phyloP scores from a whole-genome alignment of 495 filamentous ascomycete genomes.

The Cryomyces antarcticus region DNA sequence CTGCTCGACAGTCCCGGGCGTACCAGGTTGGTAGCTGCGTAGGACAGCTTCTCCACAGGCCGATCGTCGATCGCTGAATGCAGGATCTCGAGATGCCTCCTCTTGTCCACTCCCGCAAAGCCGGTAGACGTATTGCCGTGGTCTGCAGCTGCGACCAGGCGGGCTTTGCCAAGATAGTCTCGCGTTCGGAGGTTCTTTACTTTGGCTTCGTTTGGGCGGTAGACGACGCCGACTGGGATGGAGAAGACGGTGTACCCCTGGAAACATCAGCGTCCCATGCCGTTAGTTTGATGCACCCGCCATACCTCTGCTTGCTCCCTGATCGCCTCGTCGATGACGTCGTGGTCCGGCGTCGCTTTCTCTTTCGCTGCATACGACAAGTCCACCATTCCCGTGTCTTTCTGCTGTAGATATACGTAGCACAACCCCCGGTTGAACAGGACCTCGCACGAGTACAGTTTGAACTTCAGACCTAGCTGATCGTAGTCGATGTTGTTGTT shows the following conservation, averaged over 20 bases:
- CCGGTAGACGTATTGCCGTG: conserved; percentile 54
- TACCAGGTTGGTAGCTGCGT: conserved; percentile 75
- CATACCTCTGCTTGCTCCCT: conserved; percentile 75
- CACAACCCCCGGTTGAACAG: conserved; percentile 95
- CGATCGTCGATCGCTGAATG: conserved; percentile 46
- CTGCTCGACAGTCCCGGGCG: conserved; percentile 57
- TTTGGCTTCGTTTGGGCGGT: conserved; percentile 90
- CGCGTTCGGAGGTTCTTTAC: conserved; percentile 95
- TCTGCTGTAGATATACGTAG: conserved; percentile 90
- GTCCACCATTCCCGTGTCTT: conserved; percentile 77
- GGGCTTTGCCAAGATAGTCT: conserved; percentile 88
- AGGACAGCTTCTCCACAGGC: conserved; percentile 60
- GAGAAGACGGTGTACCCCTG: conserved; percentile 98
- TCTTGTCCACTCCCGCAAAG: conserved; percentile 55
- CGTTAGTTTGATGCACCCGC: not conserved
- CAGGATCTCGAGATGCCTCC: conserved; percentile 24
- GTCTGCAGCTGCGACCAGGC: conserved; percentile 83
- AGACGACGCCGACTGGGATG: conserved; percentile 86
- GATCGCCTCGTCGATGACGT: conserved; percentile 96
- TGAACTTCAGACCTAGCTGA: conserved; percentile 88
- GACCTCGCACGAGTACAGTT: conserved; percentile 91
- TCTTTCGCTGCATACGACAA: conserved; percentile 84
- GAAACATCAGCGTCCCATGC: not conserved
- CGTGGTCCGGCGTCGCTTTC: conserved; percentile 84
- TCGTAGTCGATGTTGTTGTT: conserved; percentile 98